phyloP scores from a whole-genome alignment of 768 basidiomycete species.

The Paxillus ammoniavirescens region DNA sequence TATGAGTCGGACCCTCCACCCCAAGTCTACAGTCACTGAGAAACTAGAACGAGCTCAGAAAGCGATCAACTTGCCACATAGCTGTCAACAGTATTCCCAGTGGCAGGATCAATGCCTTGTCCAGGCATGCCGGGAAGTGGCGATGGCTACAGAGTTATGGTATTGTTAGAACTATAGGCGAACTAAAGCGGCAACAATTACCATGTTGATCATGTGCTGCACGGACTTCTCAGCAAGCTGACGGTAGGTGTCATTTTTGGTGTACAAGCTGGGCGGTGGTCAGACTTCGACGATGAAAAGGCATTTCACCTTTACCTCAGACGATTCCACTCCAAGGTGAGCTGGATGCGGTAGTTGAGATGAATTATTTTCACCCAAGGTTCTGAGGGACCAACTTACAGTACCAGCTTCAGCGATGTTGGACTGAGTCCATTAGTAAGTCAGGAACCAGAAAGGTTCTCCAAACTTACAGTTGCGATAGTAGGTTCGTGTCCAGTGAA shows the following conservation, averaged over 20 bases:
- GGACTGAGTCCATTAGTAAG: conserved; percentile 27
- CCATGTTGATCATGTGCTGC: conserved; percentile 46
- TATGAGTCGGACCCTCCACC: conserved; percentile 71
- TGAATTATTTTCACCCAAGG: not conserved
- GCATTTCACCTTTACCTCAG: conserved; percentile 32
- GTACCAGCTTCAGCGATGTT: conserved; percentile 49
- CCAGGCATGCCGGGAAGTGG: conserved; percentile 50
- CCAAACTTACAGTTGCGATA: conserved; percentile 28
- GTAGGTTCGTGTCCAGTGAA: conserved; percentile 36
- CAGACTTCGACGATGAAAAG: not conserved
- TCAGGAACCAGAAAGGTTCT: not conserved
- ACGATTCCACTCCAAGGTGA: conserved; percentile 58
- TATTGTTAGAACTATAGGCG: not conserved
- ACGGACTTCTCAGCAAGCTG: conserved; percentile 53
- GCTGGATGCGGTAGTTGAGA: conserved; percentile 29
- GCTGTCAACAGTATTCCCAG: conserved; percentile 48
- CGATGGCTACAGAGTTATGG: conserved; percentile 7
- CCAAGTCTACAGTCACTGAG: conserved; percentile 50
- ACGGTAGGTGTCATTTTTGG: conserved; percentile 59
- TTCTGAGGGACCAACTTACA: conserved; percentile 25
- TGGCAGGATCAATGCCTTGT: conserved; percentile 54
- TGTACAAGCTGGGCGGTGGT: conserved; percentile 37
- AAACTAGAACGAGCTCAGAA: not conserved
- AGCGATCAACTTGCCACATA: conserved; percentile 48
- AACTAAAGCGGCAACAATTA: conserved; percentile 20